Percentiles rank a stretch among this genome's conserved stretches.
These are phyloP conservation scores for Candida endomychidarum DNA, from an alignment of 805 yeast species.

Conservation along the genomic window DNA sequence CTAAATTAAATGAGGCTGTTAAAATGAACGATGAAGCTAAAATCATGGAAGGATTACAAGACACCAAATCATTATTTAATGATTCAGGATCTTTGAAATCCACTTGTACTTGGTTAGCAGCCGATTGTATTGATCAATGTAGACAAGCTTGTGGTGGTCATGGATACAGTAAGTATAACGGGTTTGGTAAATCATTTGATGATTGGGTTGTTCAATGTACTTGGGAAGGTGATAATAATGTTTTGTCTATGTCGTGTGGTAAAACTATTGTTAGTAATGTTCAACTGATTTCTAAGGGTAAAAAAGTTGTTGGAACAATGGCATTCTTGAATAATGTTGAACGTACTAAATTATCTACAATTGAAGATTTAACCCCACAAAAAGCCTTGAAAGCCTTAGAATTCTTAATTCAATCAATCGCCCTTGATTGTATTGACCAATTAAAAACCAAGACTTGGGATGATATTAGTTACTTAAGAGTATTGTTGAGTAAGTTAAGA, in stretches of 20 bases:
- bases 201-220: slow-evolving; percentile 99
- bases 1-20: slow-evolving; percentile 54
- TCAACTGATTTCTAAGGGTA: slow-evolving; percentile 37
- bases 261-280: slow-evolving; percentile 64
- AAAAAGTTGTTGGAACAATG: slow-evolving; percentile 47
- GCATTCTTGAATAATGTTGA: slow-evolving; percentile 36
- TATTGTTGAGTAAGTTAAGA: slow-evolving; percentile 49
- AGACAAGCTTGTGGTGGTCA: slow-evolving; percentile 97
- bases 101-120: slow-evolving; percentile 83
- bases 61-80: slow-evolving; percentile 75
- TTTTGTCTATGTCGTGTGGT: slow-evolving; percentile 81
- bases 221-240: slow-evolving; percentile 97
- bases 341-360: slow-evolving; percentile 19
- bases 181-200: slow-evolving; percentile 81
- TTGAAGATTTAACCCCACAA: slow-evolving; percentile 24
- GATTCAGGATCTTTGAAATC: slow-evolving; percentile 88
- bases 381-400: slow-evolving; percentile 35
- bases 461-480: slow-evolving; percentile 45
- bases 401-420: slow-evolving; percentile 39
- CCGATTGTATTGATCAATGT: slow-evolving; percentile 79
- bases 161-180: slow-evolving; percentile 91
- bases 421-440: slow-evolving; percentile 28
- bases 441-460: slow-evolving; percentile 45
- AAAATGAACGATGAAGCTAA: slow-evolving; percentile 47
- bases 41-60: slow-evolving; percentile 50